Evolutionary conservation across 2,329 filamentous ascomycete genomes (phyloP), one percentile per base, ranked within the genome.

Genomic region (Trichoderma sp.): DNA sequence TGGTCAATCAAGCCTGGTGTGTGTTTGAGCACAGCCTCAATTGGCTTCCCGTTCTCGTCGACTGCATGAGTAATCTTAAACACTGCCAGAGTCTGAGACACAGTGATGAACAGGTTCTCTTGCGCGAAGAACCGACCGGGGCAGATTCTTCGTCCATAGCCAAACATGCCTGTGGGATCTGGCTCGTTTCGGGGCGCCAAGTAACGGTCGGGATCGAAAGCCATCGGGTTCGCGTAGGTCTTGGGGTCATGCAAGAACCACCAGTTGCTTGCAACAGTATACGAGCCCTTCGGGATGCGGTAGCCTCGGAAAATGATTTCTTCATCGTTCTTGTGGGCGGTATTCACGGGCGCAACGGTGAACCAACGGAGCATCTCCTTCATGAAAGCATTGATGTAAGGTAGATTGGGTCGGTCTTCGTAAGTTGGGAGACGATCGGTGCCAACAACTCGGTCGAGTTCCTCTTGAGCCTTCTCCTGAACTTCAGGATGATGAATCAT

Each of bases 61-160:
- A 78, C 63, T 1, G 76, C 75, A 64, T 76, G 76, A 13, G 61
- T 71, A 15, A 87, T 79, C 11, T 80, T 77, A 69, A 88, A 88
- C 0, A 83, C 83, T 0, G 86, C 80, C 4, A 89, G 77, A 0
- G 81, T 76, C 43, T 84, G 83, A 0, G 80, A 83, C 6, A 82
- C 73, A 1, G 71, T 81, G 30, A 43, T 67, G 67, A 79, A 83
- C 2, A 82, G 32, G 15, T 75, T 77, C 2, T 76, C 69, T 12
- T 79, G 76, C 0, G 80, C 81, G 1, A 83, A 71, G 28, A 78
- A 75, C 1, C 77, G 76, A 0, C 82, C 81, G 0, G 81, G 78
- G 59, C 81, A 83, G 17, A 79, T 76, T 39, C 81, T 76, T 0
- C 81, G 78, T 2, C 81, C 81, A 32, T 78, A 82, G 0, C 80